Conservation (phyloP, 2,329 filamentous ascomycete genomes). For the Ophiostoma novo-ulmi region DNA sequence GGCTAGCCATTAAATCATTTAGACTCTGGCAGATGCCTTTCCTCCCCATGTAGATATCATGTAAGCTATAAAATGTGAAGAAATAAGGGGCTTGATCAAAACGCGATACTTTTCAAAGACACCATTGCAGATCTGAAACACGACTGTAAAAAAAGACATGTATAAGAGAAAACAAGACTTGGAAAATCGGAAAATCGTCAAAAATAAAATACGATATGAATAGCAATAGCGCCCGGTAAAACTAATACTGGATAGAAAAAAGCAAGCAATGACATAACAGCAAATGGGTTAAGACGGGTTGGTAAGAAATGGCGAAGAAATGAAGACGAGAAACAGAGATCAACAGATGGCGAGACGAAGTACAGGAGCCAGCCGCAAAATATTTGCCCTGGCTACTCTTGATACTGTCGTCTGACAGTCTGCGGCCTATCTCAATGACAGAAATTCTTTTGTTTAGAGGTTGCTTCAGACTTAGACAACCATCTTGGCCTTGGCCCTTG, state of each 20-base stretch:
- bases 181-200: background rate
- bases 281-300: conserved; percentile 2
- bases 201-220: background rate
- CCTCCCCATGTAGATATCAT: background rate
- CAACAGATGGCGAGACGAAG: background rate
- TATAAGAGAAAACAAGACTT: background rate
- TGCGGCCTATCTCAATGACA: background rate
- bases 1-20: too few species aligned
- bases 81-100: background rate
- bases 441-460: background rate
- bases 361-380: background rate
- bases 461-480: conserved; percentile 56
- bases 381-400: background rate
- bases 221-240: conserved; percentile 2
- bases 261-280: conserved; percentile 3
- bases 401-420: background rate
- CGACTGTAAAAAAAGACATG: background rate
- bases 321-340: background rate
- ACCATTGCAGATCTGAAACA: conserved; percentile 2
- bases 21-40: background rate
- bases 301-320: conserved; percentile 6
- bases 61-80: background rate
- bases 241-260: conserved; percentile 1
- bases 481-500: conserved; percentile 92
- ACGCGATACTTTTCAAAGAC: conserved; percentile 1